Conservation (phyloP, 2,329 filamentous ascomycete species). For the Ceratocystis cubensis region DNA sequence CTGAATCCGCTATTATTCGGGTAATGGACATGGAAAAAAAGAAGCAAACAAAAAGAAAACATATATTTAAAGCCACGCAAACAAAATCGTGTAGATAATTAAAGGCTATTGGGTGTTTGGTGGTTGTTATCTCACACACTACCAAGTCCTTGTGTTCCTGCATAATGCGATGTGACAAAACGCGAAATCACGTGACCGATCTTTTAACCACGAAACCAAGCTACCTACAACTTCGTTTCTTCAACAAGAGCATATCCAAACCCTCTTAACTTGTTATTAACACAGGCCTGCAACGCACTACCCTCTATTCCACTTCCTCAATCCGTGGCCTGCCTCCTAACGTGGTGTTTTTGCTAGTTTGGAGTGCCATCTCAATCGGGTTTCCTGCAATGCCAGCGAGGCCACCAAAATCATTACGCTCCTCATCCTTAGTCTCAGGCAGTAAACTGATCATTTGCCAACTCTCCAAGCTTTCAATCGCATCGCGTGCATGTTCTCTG, state of each 20-base stretch:
- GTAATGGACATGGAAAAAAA: conserved; percentile 11
- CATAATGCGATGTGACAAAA: background rate
- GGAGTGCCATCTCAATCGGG: conserved; percentile 23
- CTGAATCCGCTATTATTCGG: conserved; percentile 31
- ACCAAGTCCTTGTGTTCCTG: background rate
- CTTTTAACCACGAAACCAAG: background rate
- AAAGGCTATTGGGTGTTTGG: background rate
- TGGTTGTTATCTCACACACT: background rate
- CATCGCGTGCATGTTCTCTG: conserved; percentile 51
- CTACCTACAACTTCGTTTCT: background rate
- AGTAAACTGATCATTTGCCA: conserved; percentile 45
- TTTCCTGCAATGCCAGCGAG: conserved; percentile 24
- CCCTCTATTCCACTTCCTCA: conserved; percentile 46
- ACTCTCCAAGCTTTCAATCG: conserved; percentile 53
- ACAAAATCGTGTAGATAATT: background rate
- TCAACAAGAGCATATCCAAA: background rate
- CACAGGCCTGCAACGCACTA: conserved; percentile 20
- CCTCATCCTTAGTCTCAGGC: conserved; percentile 28
- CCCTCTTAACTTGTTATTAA: background rate
- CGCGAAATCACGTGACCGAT: background rate
- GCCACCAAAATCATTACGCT: conserved; percentile 29
- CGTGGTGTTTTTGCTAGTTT: background rate
- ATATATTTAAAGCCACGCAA: background rate
- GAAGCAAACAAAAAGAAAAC: background rate
- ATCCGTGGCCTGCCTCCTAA: conserved; percentile 32